phyloP scores from a whole-genome alignment of 2,329 filamentous ascomycete species.

The Ophiocordyceps camponoti-floridani region DNA sequence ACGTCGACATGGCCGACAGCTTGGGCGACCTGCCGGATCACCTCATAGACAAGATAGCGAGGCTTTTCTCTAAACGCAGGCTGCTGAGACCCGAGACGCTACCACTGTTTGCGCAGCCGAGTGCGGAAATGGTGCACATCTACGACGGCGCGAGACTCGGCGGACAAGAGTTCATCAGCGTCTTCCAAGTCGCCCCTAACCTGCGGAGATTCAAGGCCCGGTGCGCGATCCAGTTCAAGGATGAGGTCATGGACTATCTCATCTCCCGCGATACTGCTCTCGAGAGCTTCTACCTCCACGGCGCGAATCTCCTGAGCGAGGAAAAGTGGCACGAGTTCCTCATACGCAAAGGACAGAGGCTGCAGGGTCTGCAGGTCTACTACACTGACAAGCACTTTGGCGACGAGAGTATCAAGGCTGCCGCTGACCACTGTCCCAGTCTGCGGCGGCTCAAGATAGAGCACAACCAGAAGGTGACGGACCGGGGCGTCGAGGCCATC shows the following conservation, averaged over 20 bases:
- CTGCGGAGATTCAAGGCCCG: conserved; percentile 57
- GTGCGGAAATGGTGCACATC: conserved; percentile 30
- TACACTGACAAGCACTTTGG: conserved; percentile 71
- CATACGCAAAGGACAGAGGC: conserved; percentile 39
- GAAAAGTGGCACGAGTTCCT: conserved; percentile 58
- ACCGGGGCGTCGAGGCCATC: conserved; percentile 47
- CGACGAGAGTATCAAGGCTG: conserved; percentile 45
- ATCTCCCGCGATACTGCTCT: conserved; percentile 51
- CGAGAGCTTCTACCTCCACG: conserved; percentile 61
- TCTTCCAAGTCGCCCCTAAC: conserved; percentile 57
- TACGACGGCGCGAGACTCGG: conserved; percentile 48
- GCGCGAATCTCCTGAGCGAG: conserved; percentile 68
- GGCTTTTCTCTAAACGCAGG: conserved; percentile 41
- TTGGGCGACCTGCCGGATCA: conserved; percentile 39
- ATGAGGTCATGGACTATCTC: conserved; percentile 66
- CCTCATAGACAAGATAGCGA: conserved; percentile 39
- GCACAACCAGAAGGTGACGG: conserved; percentile 58
- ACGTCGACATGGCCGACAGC: conserved; percentile 42
- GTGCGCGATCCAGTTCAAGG: conserved; percentile 84
- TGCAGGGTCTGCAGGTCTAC: conserved; percentile 59
- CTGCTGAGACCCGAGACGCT: conserved; percentile 35
- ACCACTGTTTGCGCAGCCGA: conserved; percentile 36
- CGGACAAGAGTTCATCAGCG: conserved; percentile 59
- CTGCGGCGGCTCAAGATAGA: conserved; percentile 63
- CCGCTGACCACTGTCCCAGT: conserved; percentile 47